Conservation (phyloP, 257 asterid species). For the Fraxinus anomala region DNA sequence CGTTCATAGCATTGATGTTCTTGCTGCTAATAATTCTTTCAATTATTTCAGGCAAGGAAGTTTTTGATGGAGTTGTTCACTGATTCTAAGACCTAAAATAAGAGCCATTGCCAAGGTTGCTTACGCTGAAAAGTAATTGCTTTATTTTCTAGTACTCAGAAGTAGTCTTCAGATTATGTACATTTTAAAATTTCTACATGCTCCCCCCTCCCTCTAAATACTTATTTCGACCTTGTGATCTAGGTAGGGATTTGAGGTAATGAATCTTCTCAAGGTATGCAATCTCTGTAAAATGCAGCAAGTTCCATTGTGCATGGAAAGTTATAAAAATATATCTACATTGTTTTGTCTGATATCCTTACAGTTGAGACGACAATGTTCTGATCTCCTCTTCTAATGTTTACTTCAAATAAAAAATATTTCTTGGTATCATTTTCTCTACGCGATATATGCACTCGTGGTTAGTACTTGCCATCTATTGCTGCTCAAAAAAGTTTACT, state of each 20-base stretch:
- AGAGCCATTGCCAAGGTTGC: conserved; percentile 10
- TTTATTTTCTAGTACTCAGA: neutral
- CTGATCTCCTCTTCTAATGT: neutral
- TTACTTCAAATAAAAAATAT: neutral
- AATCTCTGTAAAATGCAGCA: neutral
- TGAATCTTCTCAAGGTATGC: neutral
- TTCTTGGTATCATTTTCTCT: neutral
- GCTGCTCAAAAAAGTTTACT: no score
- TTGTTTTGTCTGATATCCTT: neutral
- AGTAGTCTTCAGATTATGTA: neutral
- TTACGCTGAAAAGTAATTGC: neutral
- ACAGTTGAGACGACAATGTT: neutral
- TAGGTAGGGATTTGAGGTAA: neutral
- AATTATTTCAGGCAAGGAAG: conserved; percentile 23
- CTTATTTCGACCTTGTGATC: neutral
- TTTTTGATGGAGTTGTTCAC: conserved; percentile 15
- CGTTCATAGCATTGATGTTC: neutral
- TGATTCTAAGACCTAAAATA: neutral
- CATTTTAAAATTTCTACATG: neutral
- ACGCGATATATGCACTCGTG: no score
- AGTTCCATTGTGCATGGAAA: neutral
- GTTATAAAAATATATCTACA: neutral
- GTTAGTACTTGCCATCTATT: neutral
- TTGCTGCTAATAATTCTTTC: neutral
- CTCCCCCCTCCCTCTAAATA: neutral